Evolutionary conservation across 495 filamentous ascomycete genomes (phyloP), one percentile per base, ranked within the genome.

Genomic region (Penicillium soppii): DNA sequence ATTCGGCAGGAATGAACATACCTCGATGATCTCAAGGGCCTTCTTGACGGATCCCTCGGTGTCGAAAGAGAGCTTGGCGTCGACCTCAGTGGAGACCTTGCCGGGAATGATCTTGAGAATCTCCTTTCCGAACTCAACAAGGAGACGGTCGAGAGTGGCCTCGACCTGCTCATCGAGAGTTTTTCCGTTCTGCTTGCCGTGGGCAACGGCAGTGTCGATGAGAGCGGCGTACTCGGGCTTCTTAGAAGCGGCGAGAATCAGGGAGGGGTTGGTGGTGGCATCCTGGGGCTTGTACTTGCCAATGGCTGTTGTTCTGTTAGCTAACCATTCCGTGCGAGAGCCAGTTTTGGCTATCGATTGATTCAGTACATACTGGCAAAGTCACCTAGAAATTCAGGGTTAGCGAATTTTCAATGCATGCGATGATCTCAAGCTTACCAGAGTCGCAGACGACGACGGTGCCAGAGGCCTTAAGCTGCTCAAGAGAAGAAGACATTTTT

Each of bases 221-320:
- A 99, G 78, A 63, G 84, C 82, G 63, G 91, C 91, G 70, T 99
- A 99, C 71, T 96, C 92, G 67, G 88, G 67, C 83, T 97, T 99
- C 83, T 99, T 96, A 69, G 95, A 90, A 49, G 94, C 94, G 61
- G 90, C 91, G 67, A 99, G 84, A 73, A 99, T 97, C 65, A 99
- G 81, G 55, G 94, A 97, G 32, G 94, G 94, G 82, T 99, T 99
- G 73, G 94, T 99, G 67, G 92, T 97, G 63, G 92, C 94, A 88
- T 99, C 94, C 83, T 97, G 92, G 48, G 94, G 94, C 84, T 96
- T 94, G 84, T 99, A 99, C 80, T 99, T 97, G 82, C 80, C 91
- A 72, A 99, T 99, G 66, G 92, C 89, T 83, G 76, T 67, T 25
- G 53, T 75, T 73, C 62, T 5, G 56, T 62, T 60, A 65, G 53